These are phyloP conservation scores for Colletotrichum endophyticum DNA, from an alignment of 2,329 filamentous ascomycete species.

Conservation along the genomic window DNA sequence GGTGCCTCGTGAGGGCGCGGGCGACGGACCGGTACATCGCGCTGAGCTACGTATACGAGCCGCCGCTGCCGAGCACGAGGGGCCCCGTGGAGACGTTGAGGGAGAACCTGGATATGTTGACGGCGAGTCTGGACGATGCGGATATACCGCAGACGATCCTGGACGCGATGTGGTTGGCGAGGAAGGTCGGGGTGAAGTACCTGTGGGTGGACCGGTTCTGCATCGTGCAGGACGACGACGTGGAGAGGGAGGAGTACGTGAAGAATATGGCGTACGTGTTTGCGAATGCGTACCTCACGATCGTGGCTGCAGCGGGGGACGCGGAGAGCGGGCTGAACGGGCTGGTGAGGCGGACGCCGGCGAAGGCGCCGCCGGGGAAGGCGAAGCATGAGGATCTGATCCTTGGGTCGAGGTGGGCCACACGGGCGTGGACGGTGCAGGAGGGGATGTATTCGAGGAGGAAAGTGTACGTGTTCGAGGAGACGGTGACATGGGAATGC, in stretches of 20 bases:
- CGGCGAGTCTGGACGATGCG: conserved; percentile 36
- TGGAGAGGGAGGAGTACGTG: conserved; percentile 43
- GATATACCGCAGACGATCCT: conserved; percentile 45
- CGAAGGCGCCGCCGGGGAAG: conserved; percentile 30
- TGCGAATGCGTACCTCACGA: conserved; percentile 47
- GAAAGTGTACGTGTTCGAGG: conserved; percentile 47
- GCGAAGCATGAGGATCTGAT: conserved; percentile 43
- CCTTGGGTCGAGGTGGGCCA: conserved; percentile 42
- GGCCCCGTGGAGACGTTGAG: conserved; percentile 34
- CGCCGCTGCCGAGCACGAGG: conserved; percentile 24
- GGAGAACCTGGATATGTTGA: conserved; percentile 40
- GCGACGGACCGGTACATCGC: conserved; percentile 45
- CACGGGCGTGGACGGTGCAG: conserved; percentile 48
- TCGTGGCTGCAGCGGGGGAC: conserved; percentile 47
- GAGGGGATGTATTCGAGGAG: conserved; percentile 47
- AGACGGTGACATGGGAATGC: conserved; percentile 49
- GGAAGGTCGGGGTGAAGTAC: conserved; percentile 45
- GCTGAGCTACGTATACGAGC: conserved; percentile 51
- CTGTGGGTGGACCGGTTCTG: conserved; percentile 53
- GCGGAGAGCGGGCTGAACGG: conserved; percentile 38
- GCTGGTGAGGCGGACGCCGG: conserved; percentile 15
- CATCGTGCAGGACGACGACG: conserved; percentile 48
- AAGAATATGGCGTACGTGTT: conserved; percentile 51
- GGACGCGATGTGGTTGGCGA: conserved; percentile 49
- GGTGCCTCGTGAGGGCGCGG: conserved; percentile 41